Base-by-base conservation (phyloP, 805 yeast genomes). In the Hermanozyma aechmeae region DNA sequence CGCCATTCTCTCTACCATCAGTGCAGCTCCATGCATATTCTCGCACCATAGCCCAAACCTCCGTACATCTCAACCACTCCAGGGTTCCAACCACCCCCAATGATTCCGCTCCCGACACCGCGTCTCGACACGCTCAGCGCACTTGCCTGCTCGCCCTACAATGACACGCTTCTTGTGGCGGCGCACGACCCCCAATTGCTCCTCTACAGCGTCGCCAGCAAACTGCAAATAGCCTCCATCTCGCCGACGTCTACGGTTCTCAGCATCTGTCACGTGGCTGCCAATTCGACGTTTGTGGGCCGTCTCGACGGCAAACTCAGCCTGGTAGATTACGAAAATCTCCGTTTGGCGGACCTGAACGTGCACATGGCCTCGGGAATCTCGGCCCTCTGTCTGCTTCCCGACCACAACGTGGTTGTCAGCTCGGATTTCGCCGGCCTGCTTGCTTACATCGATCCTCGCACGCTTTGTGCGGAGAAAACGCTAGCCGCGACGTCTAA, bases 231-330 rank as follows among this genome's bases (percentile, higher is more conserved):
- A n/a, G 15, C 29, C 11, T 26, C 37, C 22, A 5, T 13, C 14
- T 16, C 38, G 21, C 35, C 40, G 4, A n/a, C n/a, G n/a, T 14
- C 32, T 15, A 50, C 59, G 4, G 48, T 51, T 9, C 43, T 59
- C n/a, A 38, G 50, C 15, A 48, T 61, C 15, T 52, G 58, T 3
- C 35, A 40, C 33, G 44, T 44, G 29, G 24, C 50, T 27, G 35
- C 44, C 38, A 50, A 37, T 22, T 34, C 46, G 6, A 61, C 71
- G 2, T 69, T 56, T 33, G 58, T 62, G 3, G 78, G 79, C 0
- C 61, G 64, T 16, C 53, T 73, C 3, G 73, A 73, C 36, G 82
- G 85, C 2, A 51, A 62, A n/a, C 53, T 78, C 2, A 48, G 65
- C 13, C 60, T 58, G 26, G 46, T 72, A 4, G 81, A 79, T 51